These are phyloP conservation scores for Hepatocystis sp. DNA, from an alignment of 169 alveolate species.

Conservation along the genomic window DNA sequence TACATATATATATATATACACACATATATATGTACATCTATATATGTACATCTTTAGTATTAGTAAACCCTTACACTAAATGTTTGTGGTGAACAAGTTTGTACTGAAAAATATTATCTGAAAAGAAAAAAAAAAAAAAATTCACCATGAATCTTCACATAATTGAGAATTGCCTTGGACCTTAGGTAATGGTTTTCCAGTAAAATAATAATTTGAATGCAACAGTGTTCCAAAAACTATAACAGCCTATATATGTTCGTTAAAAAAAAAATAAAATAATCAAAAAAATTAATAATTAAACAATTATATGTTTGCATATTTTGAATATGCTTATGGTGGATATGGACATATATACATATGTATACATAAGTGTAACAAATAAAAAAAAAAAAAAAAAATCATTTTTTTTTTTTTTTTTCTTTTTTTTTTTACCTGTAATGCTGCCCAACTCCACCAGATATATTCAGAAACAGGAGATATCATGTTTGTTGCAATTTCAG, in stretches of 20 bases:
- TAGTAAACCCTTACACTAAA: not conserved
- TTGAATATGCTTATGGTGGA: no score
- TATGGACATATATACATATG: no score
- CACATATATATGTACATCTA: not conserved
- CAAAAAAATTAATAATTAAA: no score
- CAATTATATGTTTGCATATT: no score
- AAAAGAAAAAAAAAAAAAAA: not conserved
- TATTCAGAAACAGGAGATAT: constrained; percentile 81
- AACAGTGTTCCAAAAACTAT: constrained; percentile 84
- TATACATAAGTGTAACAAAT: not conserved
- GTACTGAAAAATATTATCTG: not conserved
- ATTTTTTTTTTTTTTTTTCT: not conserved
- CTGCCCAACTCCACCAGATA: constrained; percentile 81
- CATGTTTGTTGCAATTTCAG: constrained; percentile 82
- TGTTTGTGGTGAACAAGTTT: not conserved
- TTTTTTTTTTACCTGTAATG: constrained; percentile 33
- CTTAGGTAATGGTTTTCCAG: constrained; percentile 88
- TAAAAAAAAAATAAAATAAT: not conserved
- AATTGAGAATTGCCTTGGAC: constrained; percentile 87
- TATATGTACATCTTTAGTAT: not conserved
- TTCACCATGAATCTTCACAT: constrained; percentile 85
- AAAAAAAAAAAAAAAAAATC: constrained; percentile 1
- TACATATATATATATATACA: no score
- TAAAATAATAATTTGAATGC: constrained; percentile 88
- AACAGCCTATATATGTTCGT: constrained; percentile 76